Evolutionary conservation across 2,329 filamentous ascomycete species (phyloP).

Genomic region (Pseudocercospora vitis): DNA sequence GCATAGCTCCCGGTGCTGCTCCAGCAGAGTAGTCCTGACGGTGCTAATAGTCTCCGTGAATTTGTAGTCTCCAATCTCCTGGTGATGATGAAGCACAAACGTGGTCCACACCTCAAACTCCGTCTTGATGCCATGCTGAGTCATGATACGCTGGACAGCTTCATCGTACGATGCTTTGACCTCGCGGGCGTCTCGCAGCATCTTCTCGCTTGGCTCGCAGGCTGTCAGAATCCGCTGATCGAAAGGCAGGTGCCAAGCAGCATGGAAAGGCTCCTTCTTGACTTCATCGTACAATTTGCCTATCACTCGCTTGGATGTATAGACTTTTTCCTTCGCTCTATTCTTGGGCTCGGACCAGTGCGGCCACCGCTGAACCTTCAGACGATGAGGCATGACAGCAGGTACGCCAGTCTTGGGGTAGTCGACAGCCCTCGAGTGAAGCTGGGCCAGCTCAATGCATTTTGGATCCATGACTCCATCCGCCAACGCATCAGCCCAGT

Average conservation of each 20-base stretch:
- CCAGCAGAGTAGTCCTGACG: constrained; percentile 65
- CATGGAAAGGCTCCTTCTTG: constrained; percentile 65
- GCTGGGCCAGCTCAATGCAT: constrained; percentile 71
- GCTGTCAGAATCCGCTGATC: constrained; percentile 70
- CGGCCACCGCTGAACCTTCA: constrained; percentile 68
- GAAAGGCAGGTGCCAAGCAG: constrained; percentile 71
- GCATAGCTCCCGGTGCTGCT: constrained; percentile 67
- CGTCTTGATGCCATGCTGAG: constrained; percentile 75
- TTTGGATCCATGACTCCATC: constrained; percentile 65
- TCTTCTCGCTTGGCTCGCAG: constrained; percentile 56
- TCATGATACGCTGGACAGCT: constrained; percentile 75
- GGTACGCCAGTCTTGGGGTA: constrained; percentile 87
- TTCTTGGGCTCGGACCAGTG: constrained; percentile 75
- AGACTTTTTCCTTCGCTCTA: constrained; percentile 51
- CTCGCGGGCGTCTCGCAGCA: constrained; percentile 59
- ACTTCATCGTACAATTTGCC: constrained; percentile 82
- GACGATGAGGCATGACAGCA: constrained; percentile 63
- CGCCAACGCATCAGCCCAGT: constrained; percentile 62
- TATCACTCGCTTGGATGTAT: constrained; percentile 69
- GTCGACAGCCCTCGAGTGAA: constrained; percentile 92
- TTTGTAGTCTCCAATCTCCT: constrained; percentile 76
- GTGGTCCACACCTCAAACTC: constrained; percentile 93
- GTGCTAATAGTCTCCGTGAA: constrained; percentile 78
- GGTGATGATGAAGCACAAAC: constrained; percentile 75
- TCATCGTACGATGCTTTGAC: constrained; percentile 79